phyloP scores from a whole-genome alignment of 140 eudicot species.

The Bidens hawaiensis region DNA sequence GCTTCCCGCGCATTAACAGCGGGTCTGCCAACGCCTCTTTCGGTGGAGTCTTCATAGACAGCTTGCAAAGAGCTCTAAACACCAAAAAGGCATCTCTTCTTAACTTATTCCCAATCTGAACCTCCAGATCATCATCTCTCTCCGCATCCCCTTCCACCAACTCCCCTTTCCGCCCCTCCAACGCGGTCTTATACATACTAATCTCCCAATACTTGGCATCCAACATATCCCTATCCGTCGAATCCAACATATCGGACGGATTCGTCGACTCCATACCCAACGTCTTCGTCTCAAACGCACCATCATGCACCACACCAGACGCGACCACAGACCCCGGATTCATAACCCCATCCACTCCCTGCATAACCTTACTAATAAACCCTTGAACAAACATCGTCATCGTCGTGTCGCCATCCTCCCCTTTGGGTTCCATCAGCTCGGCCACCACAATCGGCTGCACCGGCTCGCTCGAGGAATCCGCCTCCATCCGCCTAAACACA shows the following conservation, averaged over 20 bases:
- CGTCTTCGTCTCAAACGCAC: slow-evolving; percentile 83
- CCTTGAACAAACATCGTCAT: slow-evolving; percentile 64
- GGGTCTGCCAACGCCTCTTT: slow-evolving; percentile 83
- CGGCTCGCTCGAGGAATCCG: too few relatives aligned
- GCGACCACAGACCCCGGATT: slow-evolving; percentile 39
- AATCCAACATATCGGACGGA: slow-evolving; percentile 95
- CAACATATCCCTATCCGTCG: slow-evolving; percentile 94
- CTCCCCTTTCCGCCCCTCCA: slow-evolving; percentile 95
- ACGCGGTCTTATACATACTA: slow-evolving; percentile 93
- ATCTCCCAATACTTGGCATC: slow-evolving; percentile 99
- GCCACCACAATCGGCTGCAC: too few relatives aligned
- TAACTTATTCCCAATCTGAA: too few relatives aligned
- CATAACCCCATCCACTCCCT: slow-evolving; percentile 85
- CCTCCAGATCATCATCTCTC: slow-evolving; percentile 87
- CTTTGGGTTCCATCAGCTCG: too few relatives aligned
- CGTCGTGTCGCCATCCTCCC: slow-evolving; percentile 52
- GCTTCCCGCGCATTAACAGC: slow-evolving; percentile 80
- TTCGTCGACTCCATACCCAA: slow-evolving; percentile 80
- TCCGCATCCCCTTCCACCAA: slow-evolving; percentile 74
- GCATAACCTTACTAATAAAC: slow-evolving; percentile 82
- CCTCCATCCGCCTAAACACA: too few relatives aligned
- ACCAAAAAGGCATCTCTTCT: slow-evolving; percentile 92
- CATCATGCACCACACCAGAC: slow-evolving; percentile 56
- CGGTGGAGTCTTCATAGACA: too few relatives aligned
- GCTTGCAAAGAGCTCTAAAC: slow-evolving; percentile 86